Base-by-base conservation (phyloP, 2,329 filamentous ascomycete species). In the Ophiostoma angusticollis region DNA sequence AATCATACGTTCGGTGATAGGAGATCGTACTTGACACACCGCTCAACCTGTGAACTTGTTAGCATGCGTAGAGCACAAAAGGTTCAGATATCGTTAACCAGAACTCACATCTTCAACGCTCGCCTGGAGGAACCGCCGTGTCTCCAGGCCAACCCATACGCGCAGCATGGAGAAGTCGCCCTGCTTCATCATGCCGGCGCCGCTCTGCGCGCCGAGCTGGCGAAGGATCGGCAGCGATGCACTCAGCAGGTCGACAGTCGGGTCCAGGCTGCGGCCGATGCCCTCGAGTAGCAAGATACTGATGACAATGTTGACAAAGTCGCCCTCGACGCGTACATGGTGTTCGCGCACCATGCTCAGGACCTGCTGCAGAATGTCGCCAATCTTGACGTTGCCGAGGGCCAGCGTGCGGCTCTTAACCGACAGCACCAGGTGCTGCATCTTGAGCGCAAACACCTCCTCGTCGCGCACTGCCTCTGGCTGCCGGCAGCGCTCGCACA, bases 271-370 rank as follows among this genome's bases (percentile, higher is more conserved):
- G 45, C 91, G 73, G 0, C 91, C 91, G 52, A 96, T 98, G 6
- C 91, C 91, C 57, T 98, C 91, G 2, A 98, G 68, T 2, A 98
- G 68, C 24, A 98, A 64, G 38, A 96, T 95, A 43, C 85, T 93
- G 42, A 98, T 80, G 22, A 98, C 89, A 5, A 98, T 91, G 54
- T 98, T 98, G 55, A 98, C 86, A 55, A 96, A 98, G 57, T 98
- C 91, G 8, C 91, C 91, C 59, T 98, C 91, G 36, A 98, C 72
- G 8, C 91, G 73, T 4, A 98, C 91, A 54, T 98, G 91, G 56
- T 98, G 91, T 9, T 68, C 65, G 40, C 91, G 76, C 22, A 98
- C 91, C 86, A 98, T 95, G 43, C 71, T 71, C 31, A 98, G 66
- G 0, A 96, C 91, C 50, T 93, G 74, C 52, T 91, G 86, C 22